Percentiles rank a stretch among this genome's conserved stretches.
Evolutionary conservation across 2,329 filamentous ascomycete species (phyloP).

Genomic region (Paecilomyces sp.): DNA sequence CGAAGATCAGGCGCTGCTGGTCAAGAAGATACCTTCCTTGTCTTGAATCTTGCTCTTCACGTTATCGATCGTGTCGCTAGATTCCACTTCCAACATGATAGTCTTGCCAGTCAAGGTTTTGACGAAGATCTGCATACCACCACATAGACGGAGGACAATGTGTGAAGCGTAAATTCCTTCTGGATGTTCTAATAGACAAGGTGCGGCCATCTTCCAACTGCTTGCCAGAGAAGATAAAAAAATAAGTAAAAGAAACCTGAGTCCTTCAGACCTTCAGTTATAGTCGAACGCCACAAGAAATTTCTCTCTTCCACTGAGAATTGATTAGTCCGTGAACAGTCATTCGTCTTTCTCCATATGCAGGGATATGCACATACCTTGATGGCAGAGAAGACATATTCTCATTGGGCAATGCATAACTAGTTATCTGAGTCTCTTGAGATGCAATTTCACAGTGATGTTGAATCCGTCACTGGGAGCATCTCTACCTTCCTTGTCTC

Average conservation of each 20-base stretch:
- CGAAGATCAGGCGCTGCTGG: conserved; percentile 64
- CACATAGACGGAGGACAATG: too few species aligned
- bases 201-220: too few species aligned
- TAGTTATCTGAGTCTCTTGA: background rate
- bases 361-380: background rate
- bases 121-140: too few species aligned
- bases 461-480: background rate
- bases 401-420: background rate
- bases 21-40: conserved; percentile 27
- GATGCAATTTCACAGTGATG: background rate
- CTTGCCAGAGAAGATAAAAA: background rate
- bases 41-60: too few species aligned
- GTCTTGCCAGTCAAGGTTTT: too few species aligned
- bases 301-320: background rate
- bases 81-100: too few species aligned
- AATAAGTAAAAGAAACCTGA: background rate
- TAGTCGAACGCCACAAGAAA: background rate
- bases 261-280: background rate
- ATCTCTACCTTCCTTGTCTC: background rate
- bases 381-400: too few species aligned
- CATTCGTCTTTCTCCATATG: background rate
- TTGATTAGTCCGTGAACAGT: background rate
- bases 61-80: too few species aligned
- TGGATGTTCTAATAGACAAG: too few species aligned
- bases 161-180: too few species aligned